These are phyloP conservation scores for Kuraishia ogatae DNA, from an alignment of 805 yeast species.

Conservation along the genomic window DNA sequence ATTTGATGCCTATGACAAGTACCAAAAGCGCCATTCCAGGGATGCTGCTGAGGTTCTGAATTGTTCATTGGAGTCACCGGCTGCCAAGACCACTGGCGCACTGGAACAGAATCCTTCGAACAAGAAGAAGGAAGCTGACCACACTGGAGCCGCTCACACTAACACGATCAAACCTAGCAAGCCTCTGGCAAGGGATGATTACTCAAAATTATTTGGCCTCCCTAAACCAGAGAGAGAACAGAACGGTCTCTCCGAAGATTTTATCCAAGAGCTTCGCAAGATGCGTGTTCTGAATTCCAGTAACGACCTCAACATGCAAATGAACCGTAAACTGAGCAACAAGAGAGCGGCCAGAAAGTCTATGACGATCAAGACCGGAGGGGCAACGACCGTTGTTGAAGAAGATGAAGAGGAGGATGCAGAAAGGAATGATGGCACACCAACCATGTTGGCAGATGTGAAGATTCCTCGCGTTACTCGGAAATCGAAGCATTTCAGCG, in stretches of 20 bases:
- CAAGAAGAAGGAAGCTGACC: not conserved
- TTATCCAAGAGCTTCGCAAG: slow-evolving; percentile 34
- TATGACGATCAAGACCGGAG: slow-evolving; percentile 10
- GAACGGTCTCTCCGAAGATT: slow-evolving; percentile 27
- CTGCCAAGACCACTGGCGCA: slow-evolving; percentile 1
- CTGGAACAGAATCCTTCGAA: not conserved
- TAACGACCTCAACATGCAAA: slow-evolving; percentile 16
- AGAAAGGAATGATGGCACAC: slow-evolving; percentile 18
- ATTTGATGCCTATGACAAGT: slow-evolving; percentile 39
- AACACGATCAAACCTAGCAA: not conserved
- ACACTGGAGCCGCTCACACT: not conserved
- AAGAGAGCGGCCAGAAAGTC: slow-evolving; percentile 16
- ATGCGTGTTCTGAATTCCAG: slow-evolving; percentile 35
- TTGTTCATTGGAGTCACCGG: not conserved
- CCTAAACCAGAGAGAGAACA: slow-evolving; percentile 1
- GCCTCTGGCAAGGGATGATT: slow-evolving; percentile 12
- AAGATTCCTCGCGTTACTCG: slow-evolving; percentile 66
- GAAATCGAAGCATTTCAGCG: slow-evolving; percentile 52
- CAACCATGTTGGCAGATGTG: slow-evolving; percentile 51
- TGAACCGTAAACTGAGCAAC: slow-evolving; percentile 6
- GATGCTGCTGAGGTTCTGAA: slow-evolving; percentile 26
- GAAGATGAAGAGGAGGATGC: slow-evolving; percentile 12
- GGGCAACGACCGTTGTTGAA: slow-evolving; percentile 6
- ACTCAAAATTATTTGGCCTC: slow-evolving; percentile 8
- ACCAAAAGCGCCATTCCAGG: slow-evolving; percentile 32